phyloP scores from a whole-genome alignment of 768 basidiomycete species.

The Pisolithus marmoratus region DNA sequence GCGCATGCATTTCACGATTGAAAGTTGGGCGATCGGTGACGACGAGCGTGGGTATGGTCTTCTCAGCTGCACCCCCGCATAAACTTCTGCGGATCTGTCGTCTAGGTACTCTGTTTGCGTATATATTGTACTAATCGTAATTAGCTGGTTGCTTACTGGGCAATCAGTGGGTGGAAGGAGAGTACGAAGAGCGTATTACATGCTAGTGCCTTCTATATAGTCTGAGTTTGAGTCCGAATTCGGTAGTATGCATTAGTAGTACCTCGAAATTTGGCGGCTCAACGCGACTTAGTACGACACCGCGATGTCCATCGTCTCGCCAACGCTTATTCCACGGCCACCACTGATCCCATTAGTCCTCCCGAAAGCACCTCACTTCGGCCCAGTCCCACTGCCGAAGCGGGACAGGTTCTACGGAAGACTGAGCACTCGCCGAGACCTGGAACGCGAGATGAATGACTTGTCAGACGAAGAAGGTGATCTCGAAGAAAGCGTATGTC shows the following conservation, averaged over 20 bases:
- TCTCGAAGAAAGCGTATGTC: constrained; percentile 65
- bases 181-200: too few relatives aligned
- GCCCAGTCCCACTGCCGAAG: constrained; percentile 53
- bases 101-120: too few relatives aligned
- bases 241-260: too few relatives aligned
- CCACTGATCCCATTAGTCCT: constrained; percentile 59
- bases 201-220: too few relatives aligned
- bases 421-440: constrained; percentile 58
- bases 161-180: too few relatives aligned
- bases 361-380: constrained; percentile 59
- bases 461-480: constrained; percentile 81
- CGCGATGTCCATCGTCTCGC: constrained; percentile 50
- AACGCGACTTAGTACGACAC: neutral
- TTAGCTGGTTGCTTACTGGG: too few relatives aligned
- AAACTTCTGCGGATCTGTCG: neutral
- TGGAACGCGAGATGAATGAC: constrained; percentile 75
- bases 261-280: too few relatives aligned
- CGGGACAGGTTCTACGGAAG: constrained; percentile 46
- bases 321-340: constrained; percentile 69
- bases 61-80: constrained; percentile 11
- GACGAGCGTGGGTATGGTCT: constrained; percentile 18
- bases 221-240: too few relatives aligned
- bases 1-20: constrained; percentile 20
- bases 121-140: too few relatives aligned
- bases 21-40: constrained; percentile 22